These are phyloP conservation scores for Pythium phragmitis DNA, from an alignment of 352 stramenopile genomes.

Conservation along the genomic window DNA sequence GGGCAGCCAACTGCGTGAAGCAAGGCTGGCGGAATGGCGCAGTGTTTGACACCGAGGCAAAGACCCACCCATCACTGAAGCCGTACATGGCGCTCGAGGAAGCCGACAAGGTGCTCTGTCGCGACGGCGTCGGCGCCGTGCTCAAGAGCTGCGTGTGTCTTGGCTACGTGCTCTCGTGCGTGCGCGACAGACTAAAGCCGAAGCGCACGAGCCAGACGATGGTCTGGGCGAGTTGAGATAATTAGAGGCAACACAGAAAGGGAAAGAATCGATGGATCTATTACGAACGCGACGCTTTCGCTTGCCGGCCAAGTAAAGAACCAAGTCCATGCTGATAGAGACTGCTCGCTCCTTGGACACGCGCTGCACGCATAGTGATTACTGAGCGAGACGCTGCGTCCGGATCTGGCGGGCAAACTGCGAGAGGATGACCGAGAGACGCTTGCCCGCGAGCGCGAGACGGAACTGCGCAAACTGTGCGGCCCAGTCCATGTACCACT, in stretches of 20 bases:
- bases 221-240: background rate
- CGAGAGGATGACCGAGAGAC: slow-evolving; percentile 33
- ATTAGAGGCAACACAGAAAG: background rate
- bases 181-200: background rate
- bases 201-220: background rate
- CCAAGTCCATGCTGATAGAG: too few relatives aligned
- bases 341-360: too few relatives aligned
- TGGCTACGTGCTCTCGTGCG: slow-evolving; percentile 47
- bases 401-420: slow-evolving; percentile 31
- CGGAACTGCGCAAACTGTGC: slow-evolving; percentile 25
- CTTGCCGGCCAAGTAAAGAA: background rate
- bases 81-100: slow-evolving; percentile 62
- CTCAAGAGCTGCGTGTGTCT: slow-evolving; percentile 58
- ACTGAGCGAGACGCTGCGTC: slow-evolving; percentile 13
- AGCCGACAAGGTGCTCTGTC: slow-evolving; percentile 44
- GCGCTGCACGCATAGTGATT: background rate
- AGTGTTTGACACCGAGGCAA: slow-evolving; percentile 39
- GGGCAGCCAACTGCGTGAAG: slow-evolving; percentile 45
- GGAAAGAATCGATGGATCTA: background rate
- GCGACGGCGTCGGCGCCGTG: slow-evolving; percentile 44
- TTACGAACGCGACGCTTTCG: background rate
- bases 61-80: slow-evolving; percentile 57
- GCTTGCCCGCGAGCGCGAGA: slow-evolving; percentile 29
- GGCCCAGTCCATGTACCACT: slow-evolving; percentile 28
- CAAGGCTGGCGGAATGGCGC: slow-evolving; percentile 40